phyloP scores from a whole-genome alignment of 805 yeast genomes.

The Spencermartinsiella europaea region DNA sequence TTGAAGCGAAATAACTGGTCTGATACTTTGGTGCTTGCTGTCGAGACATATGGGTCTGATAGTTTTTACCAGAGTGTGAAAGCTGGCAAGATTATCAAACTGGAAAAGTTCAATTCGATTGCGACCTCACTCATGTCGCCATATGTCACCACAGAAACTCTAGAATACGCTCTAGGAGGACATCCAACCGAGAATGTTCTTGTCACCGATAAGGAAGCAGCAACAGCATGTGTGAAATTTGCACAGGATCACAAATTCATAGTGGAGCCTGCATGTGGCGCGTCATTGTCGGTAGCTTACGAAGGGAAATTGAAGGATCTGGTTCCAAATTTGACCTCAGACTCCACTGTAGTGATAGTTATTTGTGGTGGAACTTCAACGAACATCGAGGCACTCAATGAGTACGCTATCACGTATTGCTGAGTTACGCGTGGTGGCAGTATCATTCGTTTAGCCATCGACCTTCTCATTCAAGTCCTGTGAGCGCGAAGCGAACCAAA shows the following conservation, averaged over 20 bases:
- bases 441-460: too few relatives aligned
- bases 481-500: too few relatives aligned
- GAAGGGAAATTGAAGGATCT: constrained; percentile 7
- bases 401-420: not conserved
- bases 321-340: constrained; percentile 12
- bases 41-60: constrained; percentile 62
- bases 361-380: constrained; percentile 26
- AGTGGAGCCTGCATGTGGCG: constrained; percentile 70
- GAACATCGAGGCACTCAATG: constrained; percentile 9
- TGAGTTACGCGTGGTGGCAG: too few relatives aligned
- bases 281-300: constrained; percentile 41
- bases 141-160: constrained; percentile 42
- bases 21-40: constrained; percentile 38
- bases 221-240: constrained; percentile 43
- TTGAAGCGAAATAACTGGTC: constrained; percentile 50
- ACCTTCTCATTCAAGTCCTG: too few relatives aligned
- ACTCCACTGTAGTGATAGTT: constrained; percentile 20
- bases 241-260: constrained; percentile 43
- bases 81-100: constrained; percentile 37
- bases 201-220: constrained; percentile 50
- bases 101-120: constrained; percentile 40
- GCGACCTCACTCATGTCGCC: constrained; percentile 61
- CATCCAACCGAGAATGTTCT: constrained; percentile 38
- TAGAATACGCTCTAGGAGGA: constrained; percentile 35
- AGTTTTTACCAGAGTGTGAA: constrained; percentile 46